Percentiles rank a stretch among this genome's conserved stretches.
Conservation (phyloP, 108 stramenopile species). For the Schizochytrium sp. region DNA sequence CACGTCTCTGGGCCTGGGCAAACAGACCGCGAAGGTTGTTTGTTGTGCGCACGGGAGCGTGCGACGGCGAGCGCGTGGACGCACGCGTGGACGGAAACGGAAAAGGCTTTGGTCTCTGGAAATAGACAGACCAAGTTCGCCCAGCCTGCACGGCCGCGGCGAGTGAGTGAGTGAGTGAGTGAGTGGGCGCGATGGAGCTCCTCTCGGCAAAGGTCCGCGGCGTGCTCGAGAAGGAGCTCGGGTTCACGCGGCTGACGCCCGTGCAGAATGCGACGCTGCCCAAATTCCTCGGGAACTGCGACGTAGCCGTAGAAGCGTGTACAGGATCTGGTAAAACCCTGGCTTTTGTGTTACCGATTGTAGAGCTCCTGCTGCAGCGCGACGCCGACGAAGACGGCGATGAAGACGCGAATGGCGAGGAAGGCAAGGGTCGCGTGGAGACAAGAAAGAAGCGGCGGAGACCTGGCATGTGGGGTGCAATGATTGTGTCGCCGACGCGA, state of each 20-base stretch:
- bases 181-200: background rate
- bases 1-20: too few species aligned
- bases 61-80: too few species aligned
- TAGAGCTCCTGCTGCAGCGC: conserved; percentile 72
- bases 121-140: too few species aligned
- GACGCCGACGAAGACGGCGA: background rate
- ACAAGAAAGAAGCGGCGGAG: background rate
- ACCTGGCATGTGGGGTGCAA: conserved; percentile 18
- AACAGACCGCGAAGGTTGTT: too few species aligned
- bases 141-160: too few species aligned
- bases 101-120: too few species aligned
- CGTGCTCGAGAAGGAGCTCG: background rate
- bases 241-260: conserved; percentile 71
- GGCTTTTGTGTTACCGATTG: conserved; percentile 82
- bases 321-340: conserved; percentile 96
- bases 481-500: conserved; percentile 52
- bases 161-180: too few species aligned
- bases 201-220: background rate
- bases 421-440: background rate
- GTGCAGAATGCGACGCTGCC: conserved; percentile 90
- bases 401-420: background rate
- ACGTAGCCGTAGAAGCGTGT: conserved; percentile 91
- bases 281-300: conserved; percentile 82
- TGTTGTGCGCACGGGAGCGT: too few species aligned
- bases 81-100: too few species aligned